Evolutionary conservation across 805 yeast genomes (phyloP), one percentile per base, ranked within the genome.

Genomic region (Teunomyces pallodes): DNA sequence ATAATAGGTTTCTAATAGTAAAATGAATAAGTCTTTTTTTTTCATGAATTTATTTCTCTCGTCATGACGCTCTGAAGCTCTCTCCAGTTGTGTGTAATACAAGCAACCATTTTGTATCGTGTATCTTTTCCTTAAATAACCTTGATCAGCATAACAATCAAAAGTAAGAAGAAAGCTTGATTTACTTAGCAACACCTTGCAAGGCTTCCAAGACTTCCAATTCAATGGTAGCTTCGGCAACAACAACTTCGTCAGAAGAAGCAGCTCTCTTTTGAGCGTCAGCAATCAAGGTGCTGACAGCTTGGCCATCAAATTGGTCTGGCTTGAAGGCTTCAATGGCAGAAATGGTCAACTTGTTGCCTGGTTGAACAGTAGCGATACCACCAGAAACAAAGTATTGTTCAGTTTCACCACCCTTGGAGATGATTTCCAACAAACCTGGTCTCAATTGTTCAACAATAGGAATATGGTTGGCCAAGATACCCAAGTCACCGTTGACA

Each of bases 391-490:
- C 90, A 62, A 92, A 94, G 79, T 72, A 92, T 73, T 87, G 89
- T 67, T 82, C 76, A 56, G 86, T 71, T 61, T 87, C 87, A 52
- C 80, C 78, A 48, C 86, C 71, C 64, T 83, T 80, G 72, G 89
- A 92, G 58, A 89, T 86, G 66, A 94, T 83, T 73, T 91, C 97
- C 62, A 94, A 86, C 53, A 94, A 80, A 72, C 99, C 99, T 61
- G 99, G 96, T 66, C 84, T 82, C 69, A 94, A 84, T 80, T 94
- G 96, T 77, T 94, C 98, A 56, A 92, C 90, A 62, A 87, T 83
- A 63, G 99, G 98, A 65, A 94, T 96, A 83, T 94, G 99, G 78
- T 89, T 86, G 61, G 98, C 97, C 67, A 94, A 78, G 57, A 94
- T 82, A 88, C 99, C 99, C 74, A 92, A 82, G 67, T 88, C 95